These are phyloP conservation scores for Populus tomentosa DNA, from an alignment of 441 rosid genomes.

Conservation along the genomic window DNA sequence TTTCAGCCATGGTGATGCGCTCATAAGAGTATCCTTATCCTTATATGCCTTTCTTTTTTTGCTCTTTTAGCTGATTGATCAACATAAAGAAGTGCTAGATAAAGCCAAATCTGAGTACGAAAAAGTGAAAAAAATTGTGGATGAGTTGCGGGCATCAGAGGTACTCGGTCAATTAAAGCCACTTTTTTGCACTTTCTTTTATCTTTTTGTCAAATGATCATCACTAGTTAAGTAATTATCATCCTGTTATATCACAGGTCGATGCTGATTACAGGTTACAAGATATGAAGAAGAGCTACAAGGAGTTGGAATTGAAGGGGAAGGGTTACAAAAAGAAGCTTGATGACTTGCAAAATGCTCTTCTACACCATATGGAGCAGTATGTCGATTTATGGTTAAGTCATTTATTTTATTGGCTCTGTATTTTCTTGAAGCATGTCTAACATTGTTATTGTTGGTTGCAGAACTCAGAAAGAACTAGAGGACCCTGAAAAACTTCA, in stretches of 20 bases:
- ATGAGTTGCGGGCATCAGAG: slow-evolving; percentile 85
- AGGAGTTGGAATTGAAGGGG: slow-evolving; percentile 78
- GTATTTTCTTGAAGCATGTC: slow-evolving; percentile 12
- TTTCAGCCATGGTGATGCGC: slow-evolving; percentile 6
- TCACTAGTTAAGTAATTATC: neutral
- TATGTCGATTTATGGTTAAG: slow-evolving; percentile 35
- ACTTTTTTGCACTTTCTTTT: slow-evolving; percentile 11
- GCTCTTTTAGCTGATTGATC: slow-evolving; percentile 61
- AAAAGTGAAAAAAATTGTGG: slow-evolving; percentile 64
- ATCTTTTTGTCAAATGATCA: slow-evolving; percentile 10
- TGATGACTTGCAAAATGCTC: slow-evolving; percentile 68
- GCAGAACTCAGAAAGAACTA: slow-evolving; percentile 88
- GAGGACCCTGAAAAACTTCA: slow-evolving; percentile 91
- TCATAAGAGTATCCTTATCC: neutral
- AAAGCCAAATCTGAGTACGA: slow-evolving; percentile 67
- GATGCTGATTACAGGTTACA: slow-evolving; percentile 77
- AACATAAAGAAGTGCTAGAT: slow-evolving; percentile 65
- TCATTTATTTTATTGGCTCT: neutral
- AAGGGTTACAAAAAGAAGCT: slow-evolving; percentile 81
- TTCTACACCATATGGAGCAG: slow-evolving; percentile 83
- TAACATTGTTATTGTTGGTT: slow-evolving; percentile 26
- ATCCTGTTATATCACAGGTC: slow-evolving; percentile 42
- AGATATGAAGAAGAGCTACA: slow-evolving; percentile 70
- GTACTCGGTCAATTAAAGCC: slow-evolving; percentile 32
- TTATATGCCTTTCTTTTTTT: slow-evolving; percentile 11